Percentiles rank a stretch among this genome's conserved stretches.
Conservation (phyloP, 495 filamentous ascomycete genomes). For the Hypoxylon perforatum region DNA sequence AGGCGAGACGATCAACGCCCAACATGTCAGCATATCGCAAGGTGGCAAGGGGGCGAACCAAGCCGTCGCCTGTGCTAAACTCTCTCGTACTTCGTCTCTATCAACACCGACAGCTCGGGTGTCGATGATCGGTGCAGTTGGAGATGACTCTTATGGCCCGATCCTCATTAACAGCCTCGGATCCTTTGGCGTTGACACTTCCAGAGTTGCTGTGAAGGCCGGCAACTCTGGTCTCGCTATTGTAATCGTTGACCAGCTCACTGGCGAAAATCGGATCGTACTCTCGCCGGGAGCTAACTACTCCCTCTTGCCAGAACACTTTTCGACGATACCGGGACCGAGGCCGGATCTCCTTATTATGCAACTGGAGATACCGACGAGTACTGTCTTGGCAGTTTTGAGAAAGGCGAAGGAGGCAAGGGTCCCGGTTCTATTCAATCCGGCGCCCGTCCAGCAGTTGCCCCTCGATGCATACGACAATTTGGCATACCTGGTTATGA, state of each 20-base stretch:
- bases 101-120: slow-evolving; percentile 62
- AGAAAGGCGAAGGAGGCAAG: slow-evolving; percentile 59
- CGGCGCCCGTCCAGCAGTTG: slow-evolving; percentile 78
- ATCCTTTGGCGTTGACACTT: slow-evolving; percentile 70
- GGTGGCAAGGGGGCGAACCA: slow-evolving; percentile 98
- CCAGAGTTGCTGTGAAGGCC: slow-evolving; percentile 59
- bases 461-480: slow-evolving; percentile 73
- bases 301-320: slow-evolving; percentile 36
- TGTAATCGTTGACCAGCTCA: slow-evolving; percentile 81
- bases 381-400: slow-evolving; percentile 75
- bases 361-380: slow-evolving; percentile 87
- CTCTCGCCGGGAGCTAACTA: slow-evolving; percentile 85
- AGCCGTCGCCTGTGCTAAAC: slow-evolving; percentile 77
- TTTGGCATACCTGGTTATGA: slow-evolving; percentile 85
- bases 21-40: slow-evolving; percentile 77
- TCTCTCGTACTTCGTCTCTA: slow-evolving; percentile 51
- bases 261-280: slow-evolving; percentile 89
- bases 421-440: slow-evolving; percentile 80
- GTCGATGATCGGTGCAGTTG: slow-evolving; percentile 86
- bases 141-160: slow-evolving; percentile 71
- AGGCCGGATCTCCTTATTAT: slow-evolving; percentile 77
- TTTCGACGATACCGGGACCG: slow-evolving; percentile 42
- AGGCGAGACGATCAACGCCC: slow-evolving; percentile 90
- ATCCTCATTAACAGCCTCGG: slow-evolving; percentile 63
- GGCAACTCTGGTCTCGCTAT: slow-evolving; percentile 82